phyloP scores from a whole-genome alignment of 805 yeast species.

The Candida saitoana region DNA sequence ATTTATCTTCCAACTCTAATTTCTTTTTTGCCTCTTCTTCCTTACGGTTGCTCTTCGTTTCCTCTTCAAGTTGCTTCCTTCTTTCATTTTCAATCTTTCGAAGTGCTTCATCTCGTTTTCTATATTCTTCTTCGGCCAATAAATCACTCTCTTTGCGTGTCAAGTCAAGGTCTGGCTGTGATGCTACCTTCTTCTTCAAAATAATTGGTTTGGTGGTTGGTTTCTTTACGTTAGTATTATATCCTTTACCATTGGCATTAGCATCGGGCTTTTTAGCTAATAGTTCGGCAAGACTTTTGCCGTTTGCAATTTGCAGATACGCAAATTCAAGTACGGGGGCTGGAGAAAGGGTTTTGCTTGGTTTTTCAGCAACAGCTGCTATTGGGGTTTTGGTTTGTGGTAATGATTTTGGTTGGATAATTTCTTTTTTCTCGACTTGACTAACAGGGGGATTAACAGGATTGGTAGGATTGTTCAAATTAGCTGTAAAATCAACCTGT shows the following conservation, averaged over 20 bases:
- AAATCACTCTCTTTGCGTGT: conserved; percentile 12
- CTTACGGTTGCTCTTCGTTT: neutral
- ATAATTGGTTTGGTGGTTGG: conserved; percentile 33
- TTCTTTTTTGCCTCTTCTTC: conserved; percentile 4
- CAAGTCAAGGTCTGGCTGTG: conserved; percentile 9
- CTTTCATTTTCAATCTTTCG: neutral
- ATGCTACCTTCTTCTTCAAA: conserved; percentile 30
- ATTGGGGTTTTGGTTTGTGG: neutral
- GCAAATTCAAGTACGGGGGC: conserved; percentile 16
- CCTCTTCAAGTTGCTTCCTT: conserved; percentile 1
- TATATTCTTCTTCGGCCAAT: conserved; percentile 6
- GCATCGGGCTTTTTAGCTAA: conserved; percentile 21
- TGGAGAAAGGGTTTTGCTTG: conserved; percentile 9
- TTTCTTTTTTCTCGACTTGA: neutral
- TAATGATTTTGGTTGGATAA: neutral
- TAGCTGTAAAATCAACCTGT: conserved; percentile 4
- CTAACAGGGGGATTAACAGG: neutral
- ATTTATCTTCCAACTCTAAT: conserved; percentile 1
- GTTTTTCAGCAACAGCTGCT: neutral
- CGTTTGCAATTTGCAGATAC: conserved; percentile 15
- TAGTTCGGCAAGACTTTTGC: conserved; percentile 37
- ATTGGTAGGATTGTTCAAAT: neutral
- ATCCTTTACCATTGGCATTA: conserved; percentile 2
- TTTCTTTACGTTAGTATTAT: conserved; percentile 8
- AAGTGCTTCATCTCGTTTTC: neutral